Conservation (phyloP, 495 filamentous ascomycete species). For the Penicillium alfredii region DNA sequence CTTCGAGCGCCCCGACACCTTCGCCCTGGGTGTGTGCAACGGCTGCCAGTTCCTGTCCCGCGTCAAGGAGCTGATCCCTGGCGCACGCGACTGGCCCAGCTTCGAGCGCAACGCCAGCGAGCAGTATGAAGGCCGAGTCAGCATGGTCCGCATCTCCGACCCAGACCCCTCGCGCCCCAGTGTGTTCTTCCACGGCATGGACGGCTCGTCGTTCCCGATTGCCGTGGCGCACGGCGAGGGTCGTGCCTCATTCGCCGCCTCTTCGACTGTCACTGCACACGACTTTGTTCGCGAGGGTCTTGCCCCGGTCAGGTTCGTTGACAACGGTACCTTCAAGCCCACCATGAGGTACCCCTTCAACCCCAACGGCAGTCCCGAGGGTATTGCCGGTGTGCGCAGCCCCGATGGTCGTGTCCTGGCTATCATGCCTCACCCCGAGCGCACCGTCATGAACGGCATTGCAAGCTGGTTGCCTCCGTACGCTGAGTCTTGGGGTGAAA, state of each 20-base stretch:
- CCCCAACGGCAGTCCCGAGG: conserved; percentile 84
- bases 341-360: conserved; percentile 88
- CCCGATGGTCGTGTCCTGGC: conserved; percentile 80
- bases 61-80: conserved; percentile 79
- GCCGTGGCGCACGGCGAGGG: conserved; percentile 91
- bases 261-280: conserved; percentile 28
- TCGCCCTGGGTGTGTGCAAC: conserved; percentile 93
- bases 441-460: conserved; percentile 79
- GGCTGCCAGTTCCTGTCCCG: conserved; percentile 92
- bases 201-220: conserved; percentile 76
- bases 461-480: conserved; percentile 66
- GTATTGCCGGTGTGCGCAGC: conserved; percentile 77
- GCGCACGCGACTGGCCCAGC: conserved; percentile 75
- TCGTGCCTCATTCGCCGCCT: conserved; percentile 64
- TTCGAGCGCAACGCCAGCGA: conserved; percentile 82
- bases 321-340: conserved; percentile 62
- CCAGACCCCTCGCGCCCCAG: conserved; percentile 51
- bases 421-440: conserved; percentile 95
- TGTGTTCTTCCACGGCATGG: conserved; percentile 94
- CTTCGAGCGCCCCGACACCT: conserved; percentile 86
- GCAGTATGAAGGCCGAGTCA: conserved; percentile 87
- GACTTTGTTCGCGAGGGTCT: conserved; percentile 56
- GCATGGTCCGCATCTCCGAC: conserved; percentile 77
- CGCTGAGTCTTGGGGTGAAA: conserved; percentile 71
- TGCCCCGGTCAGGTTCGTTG: conserved; percentile 73